Evolutionary conservation across 2,329 filamentous ascomycete genomes (phyloP).

Genomic region (Exophiala sideris): DNA sequence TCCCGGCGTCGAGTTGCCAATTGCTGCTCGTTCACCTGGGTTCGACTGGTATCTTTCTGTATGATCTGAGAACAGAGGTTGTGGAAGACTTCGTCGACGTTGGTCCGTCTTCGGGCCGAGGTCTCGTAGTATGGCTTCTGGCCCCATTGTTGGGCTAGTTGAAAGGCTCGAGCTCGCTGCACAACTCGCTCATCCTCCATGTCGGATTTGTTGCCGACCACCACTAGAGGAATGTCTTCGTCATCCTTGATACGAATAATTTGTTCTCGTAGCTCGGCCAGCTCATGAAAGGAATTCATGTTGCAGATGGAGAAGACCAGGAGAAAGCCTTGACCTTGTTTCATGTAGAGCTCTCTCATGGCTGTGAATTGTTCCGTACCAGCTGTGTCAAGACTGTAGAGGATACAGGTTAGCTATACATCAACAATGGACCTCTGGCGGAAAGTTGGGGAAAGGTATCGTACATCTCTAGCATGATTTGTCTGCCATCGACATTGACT

Average conservation of each 20-base stretch:
- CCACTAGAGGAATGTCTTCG: slow-evolving; percentile 78
- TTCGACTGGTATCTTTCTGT: slow-evolving; percentile 57
- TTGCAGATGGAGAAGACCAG: slow-evolving; percentile 91
- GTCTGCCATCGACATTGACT: slow-evolving; percentile 83
- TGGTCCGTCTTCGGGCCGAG: slow-evolving; percentile 75
- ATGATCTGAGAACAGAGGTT: slow-evolving; percentile 83
- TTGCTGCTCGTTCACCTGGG: slow-evolving; percentile 34
- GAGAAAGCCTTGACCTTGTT: slow-evolving; percentile 85
- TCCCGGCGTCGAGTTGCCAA: slow-evolving; percentile 36
- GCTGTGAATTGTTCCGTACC: slow-evolving; percentile 81
- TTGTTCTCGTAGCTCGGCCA: slow-evolving; percentile 77
- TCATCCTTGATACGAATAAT: slow-evolving; percentile 90
- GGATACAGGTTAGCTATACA: slow-evolving; percentile 65
- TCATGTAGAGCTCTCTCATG: slow-evolving; percentile 79
- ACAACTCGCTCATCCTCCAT: slow-evolving; percentile 81
- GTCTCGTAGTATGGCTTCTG: slow-evolving; percentile 88
- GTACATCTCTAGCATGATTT: slow-evolving; percentile 87
- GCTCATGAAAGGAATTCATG: slow-evolving; percentile 74
- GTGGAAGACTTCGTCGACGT: slow-evolving; percentile 86
- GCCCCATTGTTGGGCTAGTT: slow-evolving; percentile 81
- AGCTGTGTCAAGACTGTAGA: slow-evolving; percentile 72
- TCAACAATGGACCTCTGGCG: slow-evolving; percentile 70
- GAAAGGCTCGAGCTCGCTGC: slow-evolving; percentile 73
- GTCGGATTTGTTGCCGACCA: slow-evolving; percentile 89
- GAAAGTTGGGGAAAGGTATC: slow-evolving; percentile 31